Base-by-base conservation (phyloP, 2,329 filamentous ascomycete species). In the Apiospora koreana region DNA sequence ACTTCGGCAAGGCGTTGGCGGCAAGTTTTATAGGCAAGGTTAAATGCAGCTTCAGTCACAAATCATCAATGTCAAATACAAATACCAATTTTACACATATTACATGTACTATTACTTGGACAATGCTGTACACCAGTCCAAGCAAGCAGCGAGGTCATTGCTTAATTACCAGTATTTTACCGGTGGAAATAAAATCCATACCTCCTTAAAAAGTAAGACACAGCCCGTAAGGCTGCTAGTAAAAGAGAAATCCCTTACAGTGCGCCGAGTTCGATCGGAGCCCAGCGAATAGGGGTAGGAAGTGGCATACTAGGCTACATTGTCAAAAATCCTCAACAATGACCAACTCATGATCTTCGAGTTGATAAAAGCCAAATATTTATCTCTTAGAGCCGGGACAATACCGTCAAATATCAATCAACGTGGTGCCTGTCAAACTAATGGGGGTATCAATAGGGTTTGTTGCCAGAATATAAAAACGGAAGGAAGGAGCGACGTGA, bases 1-100 rank as follows among this genome's bases (percentile, higher is more conserved):
- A 38, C 28, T 62, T 62, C 31, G 54, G 54, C 54, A 62, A 62
- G 54, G 54, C 54, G 54, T 62, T 62, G 54, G 54, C 54, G 54
- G 54, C 54, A 35, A 62, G 54, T 62, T 38, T 21, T 21, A 62
- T 38, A 62, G 35, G 54, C 54, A 38, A 31, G 28, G 31, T 62
- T 62, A 38, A n/a, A 62, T 62, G 54, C 54, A 62, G 54, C 31
- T 62, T 38, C 50, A 58, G 28, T 38, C 54, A 62, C 18, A 35
- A 58, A n/a, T 12, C 41, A 62, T 62, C 54, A 38, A 62, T 62
- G 54, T 38, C 54, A 62, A 62, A 62, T 62, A 62, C 54, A 28
- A n/a, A 62, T 62, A 35, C 54, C 21, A 38, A 62, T 3, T 38
- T 38, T 4, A 38, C 54, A 38, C 4, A 62, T 62, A 38, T 21